Evolutionary conservation across 805 yeast genomes (phyloP), one percentile per base, ranked within the genome.

Genomic region (Hanseniaspora hatyaiensis): DNA sequence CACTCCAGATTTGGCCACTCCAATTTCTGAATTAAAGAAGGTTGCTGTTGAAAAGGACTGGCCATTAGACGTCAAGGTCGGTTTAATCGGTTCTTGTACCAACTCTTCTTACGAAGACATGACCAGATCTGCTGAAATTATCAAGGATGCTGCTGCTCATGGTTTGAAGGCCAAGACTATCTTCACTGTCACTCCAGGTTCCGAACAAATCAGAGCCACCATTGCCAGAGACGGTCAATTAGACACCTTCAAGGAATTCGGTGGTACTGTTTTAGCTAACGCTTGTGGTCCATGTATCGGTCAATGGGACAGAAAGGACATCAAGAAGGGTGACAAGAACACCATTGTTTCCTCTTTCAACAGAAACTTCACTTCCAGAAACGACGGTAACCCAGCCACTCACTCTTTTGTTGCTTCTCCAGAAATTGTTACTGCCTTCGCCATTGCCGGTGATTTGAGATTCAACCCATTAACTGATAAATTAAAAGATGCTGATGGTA

Each of bases 231-330:
- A 89, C 66, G 96, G 97, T 53, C 81, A 83, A 66, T 77, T 89
- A 57, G 72, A 81, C 57, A 82, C 92, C 56, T 87, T 89, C 68
- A 78, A 80, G 63, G 86, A 85, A 61, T 83, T 82, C 59, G 96
- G 96, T 58, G 97, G 95, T 65, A 75, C 81, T 52, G 96, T 89
- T 49, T 73, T 89, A 63, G 96, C 97, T 52, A 89, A 89, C 65
- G 97, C 97, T 51, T 89, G 97, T 75, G 97, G 97, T 62, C 97
- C 97, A 64, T 88, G 97, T 77, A 88, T 88, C 64, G 97, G 97
- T 62, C 96, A 89, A 74, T 89, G 97, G 97, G 96, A 88, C 67
- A 82, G 97, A 70, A 82, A 74, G 61, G 88, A 84, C 65, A 78
- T 85, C 66, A 79, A 84, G 73, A 86, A 84, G 75, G 92, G 88